These are phyloP conservation scores for Diddensiella transvaalensis DNA, from an alignment of 805 yeast species.

Conservation along the genomic window DNA sequence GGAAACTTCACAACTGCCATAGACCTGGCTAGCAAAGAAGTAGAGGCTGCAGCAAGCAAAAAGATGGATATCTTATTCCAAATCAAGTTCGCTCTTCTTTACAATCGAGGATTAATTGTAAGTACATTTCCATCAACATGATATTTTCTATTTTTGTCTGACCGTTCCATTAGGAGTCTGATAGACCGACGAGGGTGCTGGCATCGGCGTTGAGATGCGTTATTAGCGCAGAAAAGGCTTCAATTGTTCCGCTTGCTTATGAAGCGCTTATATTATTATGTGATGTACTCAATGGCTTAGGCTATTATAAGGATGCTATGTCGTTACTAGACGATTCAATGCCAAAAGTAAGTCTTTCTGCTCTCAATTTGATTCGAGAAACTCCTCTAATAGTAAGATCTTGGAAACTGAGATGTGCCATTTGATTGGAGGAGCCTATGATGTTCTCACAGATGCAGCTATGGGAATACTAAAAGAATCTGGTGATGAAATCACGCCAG, in stretches of 20 bases:
- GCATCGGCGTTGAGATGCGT: constrained; percentile 49
- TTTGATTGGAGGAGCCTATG: constrained; percentile 39
- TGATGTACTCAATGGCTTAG: constrained; percentile 42
- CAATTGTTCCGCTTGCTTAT: constrained; percentile 42
- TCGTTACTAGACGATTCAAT: constrained; percentile 40
- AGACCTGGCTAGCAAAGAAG: constrained; percentile 42
- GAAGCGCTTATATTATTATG: constrained; percentile 48
- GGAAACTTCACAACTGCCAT: constrained; percentile 12
- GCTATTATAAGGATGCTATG: constrained; percentile 43
- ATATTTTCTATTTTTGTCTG: constrained; percentile 31
- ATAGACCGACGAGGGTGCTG: constrained; percentile 46
- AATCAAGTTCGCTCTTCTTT: constrained; percentile 45
- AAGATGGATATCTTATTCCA: constrained; percentile 50
- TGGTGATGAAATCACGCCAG: constrained; percentile 4
- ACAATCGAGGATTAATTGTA: constrained; percentile 42
- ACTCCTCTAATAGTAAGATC: not conserved
- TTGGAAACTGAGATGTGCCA: constrained; percentile 40
- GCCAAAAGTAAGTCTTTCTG: constrained; percentile 40
- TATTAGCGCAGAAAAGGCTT: constrained; percentile 44
- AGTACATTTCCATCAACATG: too few species aligned
- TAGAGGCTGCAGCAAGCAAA: constrained; percentile 42
- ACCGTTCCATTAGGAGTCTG: too few species aligned
- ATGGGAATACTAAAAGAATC: constrained; percentile 13
- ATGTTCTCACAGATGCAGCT: constrained; percentile 32
- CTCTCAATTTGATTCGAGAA: too few species aligned